A percentile compares a stretch with the other conserved stretches of the same genome.
Evolutionary conservation across 768 basidiomycete genomes (phyloP).

Genomic region (Amanita rimosa): DNA sequence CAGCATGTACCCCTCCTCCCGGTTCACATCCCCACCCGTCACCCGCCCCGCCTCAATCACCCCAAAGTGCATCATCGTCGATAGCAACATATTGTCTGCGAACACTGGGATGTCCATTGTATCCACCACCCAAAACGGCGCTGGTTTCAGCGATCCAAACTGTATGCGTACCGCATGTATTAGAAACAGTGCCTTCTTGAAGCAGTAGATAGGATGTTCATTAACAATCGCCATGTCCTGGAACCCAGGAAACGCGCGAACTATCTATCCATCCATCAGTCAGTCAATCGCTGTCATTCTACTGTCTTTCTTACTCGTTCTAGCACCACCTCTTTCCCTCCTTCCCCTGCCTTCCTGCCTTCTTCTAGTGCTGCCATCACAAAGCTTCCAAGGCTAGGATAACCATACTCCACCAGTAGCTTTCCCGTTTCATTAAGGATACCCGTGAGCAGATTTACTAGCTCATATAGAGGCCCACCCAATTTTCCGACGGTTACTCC

Average conservation of each 20-base stretch:
- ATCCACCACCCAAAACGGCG: conserved; percentile 52
- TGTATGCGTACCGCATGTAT: conserved; percentile 57
- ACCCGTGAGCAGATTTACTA: conserved; percentile 54
- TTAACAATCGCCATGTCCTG: conserved; percentile 64
- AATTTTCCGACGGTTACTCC: conserved; percentile 68
- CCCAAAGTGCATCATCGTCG: conserved; percentile 68
- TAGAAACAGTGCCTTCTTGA: conserved; percentile 85
- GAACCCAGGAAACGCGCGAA: conserved; percentile 71
- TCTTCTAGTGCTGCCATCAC: conserved; percentile 58
- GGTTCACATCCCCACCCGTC: conserved; percentile 42
- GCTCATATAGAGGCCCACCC: conserved; percentile 61
- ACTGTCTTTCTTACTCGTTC: conserved; percentile 38
- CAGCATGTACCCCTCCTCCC: conserved; percentile 56
- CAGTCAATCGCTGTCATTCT: too few species aligned
- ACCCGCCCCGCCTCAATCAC: conserved; percentile 40
- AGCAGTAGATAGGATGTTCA: conserved; percentile 65
- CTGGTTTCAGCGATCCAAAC: conserved; percentile 43
- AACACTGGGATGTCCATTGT: conserved; percentile 55
- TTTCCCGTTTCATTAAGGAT: conserved; percentile 66
- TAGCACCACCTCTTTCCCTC: conserved; percentile 45
- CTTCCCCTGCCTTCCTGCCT: conserved; percentile 24
- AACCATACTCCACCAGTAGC: conserved; percentile 46
- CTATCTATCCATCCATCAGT: conserved; percentile 37
- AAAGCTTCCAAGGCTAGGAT: conserved; percentile 64
- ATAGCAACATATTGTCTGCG: conserved; percentile 75